phyloP scores from a whole-genome alignment of 345 rosid species.

The Raphanus sativus region DNA sequence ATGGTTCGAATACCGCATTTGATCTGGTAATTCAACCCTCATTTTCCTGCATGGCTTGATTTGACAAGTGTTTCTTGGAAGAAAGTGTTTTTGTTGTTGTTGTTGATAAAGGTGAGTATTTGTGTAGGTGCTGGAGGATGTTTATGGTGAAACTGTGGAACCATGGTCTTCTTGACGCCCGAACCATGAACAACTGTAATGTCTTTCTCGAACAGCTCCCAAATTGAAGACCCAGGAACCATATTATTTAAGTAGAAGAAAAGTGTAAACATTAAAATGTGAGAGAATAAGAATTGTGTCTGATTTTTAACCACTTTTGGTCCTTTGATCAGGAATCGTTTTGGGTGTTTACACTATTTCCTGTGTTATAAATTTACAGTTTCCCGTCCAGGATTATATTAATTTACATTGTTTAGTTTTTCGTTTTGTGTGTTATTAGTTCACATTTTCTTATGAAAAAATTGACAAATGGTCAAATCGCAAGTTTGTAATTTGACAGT shows the following conservation, averaged over 20 bases:
- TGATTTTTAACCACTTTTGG: not conserved
- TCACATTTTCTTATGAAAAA: not conserved
- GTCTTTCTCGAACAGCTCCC: constrained; percentile 54
- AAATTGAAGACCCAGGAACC: constrained; percentile 30
- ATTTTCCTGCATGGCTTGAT: not conserved
- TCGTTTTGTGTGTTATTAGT: not conserved
- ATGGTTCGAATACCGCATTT: constrained; percentile 68
- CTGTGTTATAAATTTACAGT: not conserved
- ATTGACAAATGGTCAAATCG: too few species aligned
- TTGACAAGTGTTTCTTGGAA: not conserved
- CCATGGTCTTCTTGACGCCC: constrained; percentile 88
- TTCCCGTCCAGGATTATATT: not conserved
- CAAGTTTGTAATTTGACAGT: too few species aligned
- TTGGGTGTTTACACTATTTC: not conserved
- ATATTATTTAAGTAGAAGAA: constrained; percentile 16
- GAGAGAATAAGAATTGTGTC: constrained; percentile 13
- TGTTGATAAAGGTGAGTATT: constrained; percentile 11
- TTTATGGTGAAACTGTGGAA: constrained; percentile 97
- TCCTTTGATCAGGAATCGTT: not conserved
- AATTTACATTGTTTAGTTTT: not conserved
- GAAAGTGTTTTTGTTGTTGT: not conserved
- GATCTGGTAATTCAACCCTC: constrained; percentile 53
- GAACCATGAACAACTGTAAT: constrained; percentile 87
- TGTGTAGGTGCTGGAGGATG: constrained; percentile 90
- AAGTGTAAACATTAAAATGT: not conserved